Evolutionary conservation across 805 yeast genomes (phyloP), one percentile per base, ranked within the genome.

Genomic region (Kodamaea jinghongensis): DNA sequence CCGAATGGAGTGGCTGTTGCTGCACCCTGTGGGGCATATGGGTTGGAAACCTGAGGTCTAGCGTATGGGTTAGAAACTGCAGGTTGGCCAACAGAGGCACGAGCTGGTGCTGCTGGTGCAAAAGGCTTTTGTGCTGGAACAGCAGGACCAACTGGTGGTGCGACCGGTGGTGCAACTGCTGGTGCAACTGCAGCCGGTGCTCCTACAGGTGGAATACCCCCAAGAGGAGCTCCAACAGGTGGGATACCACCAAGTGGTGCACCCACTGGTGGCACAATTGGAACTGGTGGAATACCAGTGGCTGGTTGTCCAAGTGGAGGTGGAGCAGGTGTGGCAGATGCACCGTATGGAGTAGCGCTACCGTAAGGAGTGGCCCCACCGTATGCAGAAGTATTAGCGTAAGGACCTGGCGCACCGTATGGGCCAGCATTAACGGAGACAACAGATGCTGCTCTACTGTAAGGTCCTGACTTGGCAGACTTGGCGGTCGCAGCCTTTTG

Each of bases 1-100:
- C 28, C 42, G 6, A 31, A 26, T 8, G 33, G 34, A 13, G 34
- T 26, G 23, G 32, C 28, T 25, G 38, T 26, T 13, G 51, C 39
- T 25, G 52, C 34, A 8, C 48, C 51, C 27, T 51, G 51, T 12
- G 66, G 58, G 25, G 61, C 52, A 23, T 35, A 52, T 33, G 47
- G 59, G 42, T 40, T 53, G 15, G 56, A 33, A 13, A 55, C 48
- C 8, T 20, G 23, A 7, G 56, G 43, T 42, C 64, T 59, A 42
- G 61, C 59, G 44, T 63, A 62, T 26, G 73, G 68, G 34, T 64
- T 58, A n/a, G 41, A 28, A n/a, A 33, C 33, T 5, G 33, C 27
- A 5, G 38, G 38, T 9, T 28, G 32, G 31, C 13, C 17, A 11
- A 20, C 28, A 4, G 27, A 12, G 8, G 23, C 23, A 20, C 7